phyloP scores from a whole-genome alignment of 192 early-diverging fungal species.

The Entomortierella parvispora region DNA sequence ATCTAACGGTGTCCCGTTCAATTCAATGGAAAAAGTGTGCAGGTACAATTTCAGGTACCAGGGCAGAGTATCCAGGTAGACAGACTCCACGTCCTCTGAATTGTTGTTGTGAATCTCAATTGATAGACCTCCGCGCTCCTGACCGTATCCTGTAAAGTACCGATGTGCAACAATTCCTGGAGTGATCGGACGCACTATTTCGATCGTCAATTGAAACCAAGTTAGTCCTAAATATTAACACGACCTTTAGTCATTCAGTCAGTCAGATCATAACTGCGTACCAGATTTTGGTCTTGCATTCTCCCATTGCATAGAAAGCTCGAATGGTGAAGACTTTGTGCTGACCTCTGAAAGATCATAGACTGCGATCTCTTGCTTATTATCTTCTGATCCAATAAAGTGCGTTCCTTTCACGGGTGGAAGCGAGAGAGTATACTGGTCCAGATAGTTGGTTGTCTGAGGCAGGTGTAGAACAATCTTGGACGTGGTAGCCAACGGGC shows the following conservation, averaged over 20 bases:
- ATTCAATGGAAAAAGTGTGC: slow-evolving; percentile 79
- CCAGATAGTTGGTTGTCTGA: slow-evolving; percentile 10
- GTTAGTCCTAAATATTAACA: neutral
- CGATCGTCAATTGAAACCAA: neutral
- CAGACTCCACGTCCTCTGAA: slow-evolving; percentile 54
- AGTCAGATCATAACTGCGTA: slow-evolving; percentile 38
- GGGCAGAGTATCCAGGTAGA: slow-evolving; percentile 84
- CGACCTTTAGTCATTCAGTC: neutral
- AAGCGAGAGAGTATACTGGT: slow-evolving; percentile 25
- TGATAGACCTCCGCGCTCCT: slow-evolving; percentile 85
- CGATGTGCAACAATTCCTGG: slow-evolving; percentile 66
- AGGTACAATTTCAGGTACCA: slow-evolving; percentile 94
- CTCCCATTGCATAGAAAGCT: slow-evolving; percentile 65
- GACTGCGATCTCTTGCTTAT: slow-evolving; percentile 44
- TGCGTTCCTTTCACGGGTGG: slow-evolving; percentile 12
- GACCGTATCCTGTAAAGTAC: slow-evolving; percentile 83
- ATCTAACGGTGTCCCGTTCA: slow-evolving; percentile 38
- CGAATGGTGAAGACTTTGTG: slow-evolving; percentile 12
- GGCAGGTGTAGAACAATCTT: slow-evolving; percentile 54
- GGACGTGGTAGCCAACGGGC: slow-evolving; percentile 62
- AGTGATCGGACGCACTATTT: slow-evolving; percentile 32
- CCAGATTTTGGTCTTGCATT: slow-evolving; percentile 57
- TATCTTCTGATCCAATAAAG: slow-evolving; percentile 17
- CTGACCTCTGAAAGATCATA: slow-evolving; percentile 55
- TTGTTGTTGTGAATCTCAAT: slow-evolving; percentile 78